Base-by-base conservation (phyloP, 257 asterid species). In the Craterostigma plantagineum region DNA sequence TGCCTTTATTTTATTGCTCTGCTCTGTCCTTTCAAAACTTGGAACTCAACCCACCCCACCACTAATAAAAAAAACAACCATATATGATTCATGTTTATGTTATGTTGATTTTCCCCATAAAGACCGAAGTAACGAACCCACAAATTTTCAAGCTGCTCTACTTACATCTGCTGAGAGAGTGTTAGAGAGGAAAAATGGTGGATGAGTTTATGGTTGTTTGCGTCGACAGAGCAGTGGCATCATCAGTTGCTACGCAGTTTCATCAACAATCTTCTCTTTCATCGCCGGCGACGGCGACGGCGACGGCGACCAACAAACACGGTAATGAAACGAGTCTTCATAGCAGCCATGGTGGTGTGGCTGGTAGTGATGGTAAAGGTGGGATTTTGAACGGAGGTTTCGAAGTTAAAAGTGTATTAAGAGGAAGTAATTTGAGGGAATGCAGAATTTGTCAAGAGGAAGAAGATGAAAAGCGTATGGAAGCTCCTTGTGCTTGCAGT, bases 401-500 rank as follows among this genome's bases (percentile, higher is more conserved):
- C 30, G 18, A 64, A 54, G 35, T 35, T 10, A n/a, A 59, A 59
- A 50, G 65, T 23, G 30, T 6, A 2, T 23, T 6, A 2, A 23
- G 30, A 23, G 30, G 30, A 6, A 23, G 62, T 49, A 7, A 50
- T 48, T 16, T 51, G 37, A 55, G 65, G 14, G 72, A 66, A 62
- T 65, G 72, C 72, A 65, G 68, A 48, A 65, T 65, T 56, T 66
- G 72, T 33, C 72, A 66, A 42, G 72, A 66, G 56, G 72, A 66
- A 57, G 68, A 66, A 18, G 59, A 56, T 18, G 72, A 66, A 48
- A 57, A 57, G 38, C 59, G 61, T 35, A 66, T 66, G 68, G 72
- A 66, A 53, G 53, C 68, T 33, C 90, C 93, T 51, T 79, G 93
- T 70, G 76, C 84, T 58, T 79, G 93, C 60, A 79, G 62, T 60